These are phyloP conservation scores for Metarhizium album DNA, from an alignment of 2,329 filamentous ascomycete species.

Conservation along the genomic window DNA sequence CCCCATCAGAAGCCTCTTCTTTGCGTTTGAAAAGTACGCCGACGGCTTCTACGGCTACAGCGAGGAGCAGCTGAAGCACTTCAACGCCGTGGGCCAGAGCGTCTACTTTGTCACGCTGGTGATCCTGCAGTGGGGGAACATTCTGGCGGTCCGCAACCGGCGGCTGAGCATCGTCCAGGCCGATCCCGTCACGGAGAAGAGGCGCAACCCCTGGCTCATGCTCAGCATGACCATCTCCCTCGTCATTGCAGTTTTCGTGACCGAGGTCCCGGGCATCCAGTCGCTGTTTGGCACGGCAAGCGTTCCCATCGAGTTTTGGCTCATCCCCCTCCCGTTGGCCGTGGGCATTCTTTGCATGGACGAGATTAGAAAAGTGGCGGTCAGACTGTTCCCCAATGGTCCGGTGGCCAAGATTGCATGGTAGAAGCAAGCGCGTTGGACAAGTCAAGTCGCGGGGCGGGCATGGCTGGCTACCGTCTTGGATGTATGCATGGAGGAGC, in stretches of 20 bases:
- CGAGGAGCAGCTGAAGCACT: slow-evolving; percentile 30
- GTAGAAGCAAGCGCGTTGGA: slow-evolving; percentile 16
- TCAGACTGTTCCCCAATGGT: slow-evolving; percentile 33
- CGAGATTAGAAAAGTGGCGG: slow-evolving; percentile 39
- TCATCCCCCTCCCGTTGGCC: slow-evolving; percentile 39
- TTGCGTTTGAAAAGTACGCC: slow-evolving; percentile 36
- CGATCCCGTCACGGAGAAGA: slow-evolving; percentile 33
- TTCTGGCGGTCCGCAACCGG: slow-evolving; percentile 40
- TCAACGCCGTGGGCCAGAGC: slow-evolving; percentile 38
- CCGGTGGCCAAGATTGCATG: slow-evolving; percentile 37
- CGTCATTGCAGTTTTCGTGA: slow-evolving; percentile 42
- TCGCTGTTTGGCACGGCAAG: slow-evolving; percentile 35
- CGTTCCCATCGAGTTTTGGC: slow-evolving; percentile 41
- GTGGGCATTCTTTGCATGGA: slow-evolving; percentile 40
- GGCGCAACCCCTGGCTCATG: slow-evolving; percentile 39
- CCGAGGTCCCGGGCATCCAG: slow-evolving; percentile 39
- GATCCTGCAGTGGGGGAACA: slow-evolving; percentile 43
- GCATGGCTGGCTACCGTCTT: too few species aligned
- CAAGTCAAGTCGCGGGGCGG: too few species aligned
- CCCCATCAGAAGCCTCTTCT: slow-evolving; percentile 34
- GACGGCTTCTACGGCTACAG: slow-evolving; percentile 40
- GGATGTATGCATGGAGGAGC: too few species aligned
- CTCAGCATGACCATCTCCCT: slow-evolving; percentile 35
- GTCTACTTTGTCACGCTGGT: slow-evolving; percentile 46
- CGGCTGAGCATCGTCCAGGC: slow-evolving; percentile 40